Evolutionary conservation across 306 rosid genomes (phyloP).

Genomic region (Albizia julibrissin): DNA sequence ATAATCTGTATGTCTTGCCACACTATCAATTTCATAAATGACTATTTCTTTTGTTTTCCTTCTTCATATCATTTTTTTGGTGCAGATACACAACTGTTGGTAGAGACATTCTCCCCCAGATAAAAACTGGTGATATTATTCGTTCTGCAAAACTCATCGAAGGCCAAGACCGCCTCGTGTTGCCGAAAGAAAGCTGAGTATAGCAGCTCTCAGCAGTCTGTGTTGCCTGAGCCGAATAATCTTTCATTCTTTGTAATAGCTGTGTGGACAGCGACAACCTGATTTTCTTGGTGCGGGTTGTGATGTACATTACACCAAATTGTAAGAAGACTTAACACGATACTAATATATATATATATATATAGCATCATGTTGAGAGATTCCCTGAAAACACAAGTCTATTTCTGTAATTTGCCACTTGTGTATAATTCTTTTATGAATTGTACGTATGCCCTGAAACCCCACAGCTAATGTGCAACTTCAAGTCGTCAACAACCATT

Average conservation of each 20-base stretch:
- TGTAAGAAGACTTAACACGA: background rate
- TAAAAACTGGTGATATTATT: constrained; percentile 82
- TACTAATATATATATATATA: background rate
- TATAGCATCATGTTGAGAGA: background rate
- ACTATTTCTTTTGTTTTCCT: background rate
- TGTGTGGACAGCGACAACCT: constrained; percentile 39
- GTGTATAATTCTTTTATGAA: background rate
- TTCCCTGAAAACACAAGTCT: background rate
- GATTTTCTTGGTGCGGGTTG: constrained; percentile 59
- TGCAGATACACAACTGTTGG: constrained; percentile 76
- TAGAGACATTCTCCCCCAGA: constrained; percentile 83
- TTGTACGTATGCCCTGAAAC: background rate
- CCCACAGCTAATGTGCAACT: too few species aligned
- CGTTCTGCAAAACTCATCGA: constrained; percentile 76
- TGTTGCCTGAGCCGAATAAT: constrained; percentile 7
- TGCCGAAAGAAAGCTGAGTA: constrained; percentile 65
- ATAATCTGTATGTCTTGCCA: background rate
- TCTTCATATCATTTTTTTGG: background rate
- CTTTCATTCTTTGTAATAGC: constrained; percentile 48
- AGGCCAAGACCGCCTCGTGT: constrained; percentile 77
- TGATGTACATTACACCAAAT: constrained; percentile 35
- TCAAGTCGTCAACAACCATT: too few species aligned
- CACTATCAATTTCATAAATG: background rate
- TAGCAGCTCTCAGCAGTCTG: constrained; percentile 18
- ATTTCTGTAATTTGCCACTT: background rate